A percentile compares a stretch with the other conserved stretches of the same genome.
Evolutionary conservation across 2,329 filamentous ascomycete genomes (phyloP).

Genomic region (Cercospora sp.): DNA sequence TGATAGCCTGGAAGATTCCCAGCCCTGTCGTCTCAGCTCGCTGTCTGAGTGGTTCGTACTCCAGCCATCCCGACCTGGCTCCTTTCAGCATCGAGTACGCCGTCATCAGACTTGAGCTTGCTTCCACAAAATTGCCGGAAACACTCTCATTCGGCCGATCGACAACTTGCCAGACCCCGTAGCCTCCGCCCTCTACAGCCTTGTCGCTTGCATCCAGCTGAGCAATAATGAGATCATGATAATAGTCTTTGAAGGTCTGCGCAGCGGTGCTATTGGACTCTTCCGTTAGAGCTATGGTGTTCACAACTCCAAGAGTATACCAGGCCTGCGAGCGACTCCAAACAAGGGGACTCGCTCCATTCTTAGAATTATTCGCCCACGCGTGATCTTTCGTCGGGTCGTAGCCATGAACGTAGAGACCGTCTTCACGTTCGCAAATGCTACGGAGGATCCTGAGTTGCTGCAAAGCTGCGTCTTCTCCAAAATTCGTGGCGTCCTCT

Average conservation of each 20-base stretch:
- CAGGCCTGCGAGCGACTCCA: slow-evolving; percentile 59
- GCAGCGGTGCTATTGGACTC: slow-evolving; percentile 24
- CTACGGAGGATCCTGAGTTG: slow-evolving; percentile 52
- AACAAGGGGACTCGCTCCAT: slow-evolving; percentile 54
- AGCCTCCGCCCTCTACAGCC: slow-evolving; percentile 22
- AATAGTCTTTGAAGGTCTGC: slow-evolving; percentile 43
- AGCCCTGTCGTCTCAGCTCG: slow-evolving; percentile 43
- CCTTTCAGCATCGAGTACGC: slow-evolving; percentile 55
- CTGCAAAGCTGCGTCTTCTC: slow-evolving; percentile 33
- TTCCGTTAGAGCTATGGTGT: slow-evolving; percentile 49
- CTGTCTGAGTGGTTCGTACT: slow-evolving; percentile 33
- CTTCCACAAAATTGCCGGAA: slow-evolving; percentile 61
- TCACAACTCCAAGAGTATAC: slow-evolving; percentile 56
- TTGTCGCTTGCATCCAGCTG: slow-evolving; percentile 45
- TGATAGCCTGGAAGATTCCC: slow-evolving; percentile 52
- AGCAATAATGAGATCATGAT: slow-evolving; percentile 43
- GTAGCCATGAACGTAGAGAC: slow-evolving; percentile 57
- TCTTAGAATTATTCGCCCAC: slow-evolving; percentile 54
- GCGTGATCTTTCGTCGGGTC: slow-evolving; percentile 51
- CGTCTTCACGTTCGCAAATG: slow-evolving; percentile 46
- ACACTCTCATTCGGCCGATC: slow-evolving; percentile 45
- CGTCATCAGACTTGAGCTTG: slow-evolving; percentile 61
- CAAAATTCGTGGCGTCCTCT: slow-evolving; percentile 17
- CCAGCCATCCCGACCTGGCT: slow-evolving; percentile 42
- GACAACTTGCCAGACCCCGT: slow-evolving; percentile 61